Base-by-base conservation (phyloP, 495 filamentous ascomycete genomes). In the Neurospora sp. region DNA sequence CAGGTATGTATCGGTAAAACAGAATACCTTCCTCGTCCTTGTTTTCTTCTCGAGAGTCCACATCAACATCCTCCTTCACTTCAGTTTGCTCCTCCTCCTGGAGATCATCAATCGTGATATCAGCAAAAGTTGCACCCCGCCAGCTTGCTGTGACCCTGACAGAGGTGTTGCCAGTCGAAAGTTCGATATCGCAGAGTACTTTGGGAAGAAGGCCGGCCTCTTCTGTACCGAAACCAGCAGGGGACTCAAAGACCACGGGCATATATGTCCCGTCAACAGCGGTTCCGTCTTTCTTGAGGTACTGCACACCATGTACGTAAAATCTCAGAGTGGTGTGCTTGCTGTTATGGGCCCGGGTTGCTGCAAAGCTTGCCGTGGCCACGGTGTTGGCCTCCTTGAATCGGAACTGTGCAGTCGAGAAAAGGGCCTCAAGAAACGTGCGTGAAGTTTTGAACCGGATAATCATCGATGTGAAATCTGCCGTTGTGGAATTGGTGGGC, bases 251-350 rank as follows among this genome's bases (percentile, higher is more conserved):
- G 5, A 90, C 77, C 18, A 90, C 79, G 0, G 87, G 85, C 76
- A 90, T 75, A 71, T 87, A 90, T 5, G 85, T 84, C 1, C 88
- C 88, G 54, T 77, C 77, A 23, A 88, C 70, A 6, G 83, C 75
- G 0, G 80, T 77, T 3, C 87, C 87, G 73, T 88, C 82, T 18
- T 83, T 79, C 73, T 86, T 87, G 18, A 74, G 81, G 75, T 88
- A 89, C 74, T 88, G 81, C 23, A 90, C 86, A 1, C 85, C 88
- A 74, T 91, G 87, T 42, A 91, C 83, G 73, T 88, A 88, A 14
- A 91, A 82, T 1, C 86, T 86, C 5, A 89, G 74, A 54, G 46
- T 27, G 20, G 20, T 27, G 62, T 87, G 85, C n/a, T 82, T 84
- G 75, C 89, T 85, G 1, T 84, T 83, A 41, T 82, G 78, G 7